Percentiles rank a stretch among this genome's conserved stretches.
These are phyloP conservation scores for Erodium trifolium DNA, from an alignment of 441 rosid species.

Conservation along the genomic window DNA sequence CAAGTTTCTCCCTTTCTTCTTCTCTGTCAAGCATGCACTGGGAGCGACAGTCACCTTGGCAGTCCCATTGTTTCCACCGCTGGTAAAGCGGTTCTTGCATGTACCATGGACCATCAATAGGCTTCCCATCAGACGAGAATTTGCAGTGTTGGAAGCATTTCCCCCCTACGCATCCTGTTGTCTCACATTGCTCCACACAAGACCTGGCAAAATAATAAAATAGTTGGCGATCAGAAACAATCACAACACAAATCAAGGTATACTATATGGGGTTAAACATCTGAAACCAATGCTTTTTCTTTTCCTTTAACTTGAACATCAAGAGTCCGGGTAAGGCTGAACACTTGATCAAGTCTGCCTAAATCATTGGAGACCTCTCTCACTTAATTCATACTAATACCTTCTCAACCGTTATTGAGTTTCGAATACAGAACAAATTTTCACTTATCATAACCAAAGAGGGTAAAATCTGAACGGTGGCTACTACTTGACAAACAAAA, in stretches of 20 bases:
- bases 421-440: background rate
- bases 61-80: background rate
- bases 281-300: background rate
- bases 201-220: slow-evolving; percentile 36
- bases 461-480: background rate
- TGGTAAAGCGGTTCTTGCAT: slow-evolving; percentile 60
- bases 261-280: too few species aligned
- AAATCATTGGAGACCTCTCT: background rate
- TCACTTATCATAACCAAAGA: background rate
- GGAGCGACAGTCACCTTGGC: slow-evolving; percentile 16
- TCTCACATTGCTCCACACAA: slow-evolving; percentile 70
- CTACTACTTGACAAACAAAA: background rate
- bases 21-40: slow-evolving; percentile 61
- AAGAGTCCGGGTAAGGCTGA: background rate
- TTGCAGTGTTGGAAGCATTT: slow-evolving; percentile 56
- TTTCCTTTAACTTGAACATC: too few species aligned
- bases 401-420: background rate
- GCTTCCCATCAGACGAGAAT: slow-evolving; percentile 59
- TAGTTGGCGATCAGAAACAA: slow-evolving; percentile 15
- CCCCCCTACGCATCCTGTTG: slow-evolving; percentile 63
- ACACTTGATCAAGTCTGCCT: background rate
- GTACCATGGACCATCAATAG: slow-evolving; percentile 58
- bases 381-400: background rate
- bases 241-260: background rate
- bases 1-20: slow-evolving; percentile 42